These are phyloP conservation scores for Musa beccarii DNA, from an alignment of 176 grass and related monocot species.

Conservation along the genomic window DNA sequence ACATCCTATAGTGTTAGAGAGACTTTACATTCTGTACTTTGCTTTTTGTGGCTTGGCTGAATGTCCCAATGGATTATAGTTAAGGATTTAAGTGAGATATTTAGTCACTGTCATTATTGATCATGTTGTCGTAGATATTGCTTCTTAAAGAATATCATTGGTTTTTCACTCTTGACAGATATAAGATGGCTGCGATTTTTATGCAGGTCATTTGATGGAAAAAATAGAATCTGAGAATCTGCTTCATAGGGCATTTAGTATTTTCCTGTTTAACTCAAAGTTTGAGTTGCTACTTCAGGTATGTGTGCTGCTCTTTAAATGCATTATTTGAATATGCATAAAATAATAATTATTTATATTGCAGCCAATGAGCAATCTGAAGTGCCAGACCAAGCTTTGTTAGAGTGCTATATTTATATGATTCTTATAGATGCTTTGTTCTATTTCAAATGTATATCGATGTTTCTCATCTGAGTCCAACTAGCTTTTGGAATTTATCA, in stretches of 20 bases:
- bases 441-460: not conserved
- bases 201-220: constrained; percentile 83
- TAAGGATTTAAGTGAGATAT: not conserved
- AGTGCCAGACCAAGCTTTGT: no score
- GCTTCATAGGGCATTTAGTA: constrained; percentile 78
- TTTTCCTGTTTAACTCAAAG: constrained; percentile 91
- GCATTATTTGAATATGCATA: no score
- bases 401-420: no score
- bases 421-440: no score
- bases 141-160: not conserved
- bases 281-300: constrained; percentile 83
- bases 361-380: no score
- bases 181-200: not conserved
- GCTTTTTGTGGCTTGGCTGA: not conserved
- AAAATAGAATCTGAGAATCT: constrained; percentile 72
- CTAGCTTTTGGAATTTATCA: not conserved
- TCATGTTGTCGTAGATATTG: not conserved
- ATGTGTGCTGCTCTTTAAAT: constrained; percentile 4
- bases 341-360: no score
- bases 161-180: no score
- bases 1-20: not conserved
- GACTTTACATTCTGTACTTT: not conserved
- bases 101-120: not conserved
- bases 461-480: not conserved
- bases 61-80: not conserved